Percentiles rank a stretch among this genome's conserved stretches.
Conservation (phyloP, 768 basidiomycete species). For the Tylopilus vinaceipallidus region DNA sequence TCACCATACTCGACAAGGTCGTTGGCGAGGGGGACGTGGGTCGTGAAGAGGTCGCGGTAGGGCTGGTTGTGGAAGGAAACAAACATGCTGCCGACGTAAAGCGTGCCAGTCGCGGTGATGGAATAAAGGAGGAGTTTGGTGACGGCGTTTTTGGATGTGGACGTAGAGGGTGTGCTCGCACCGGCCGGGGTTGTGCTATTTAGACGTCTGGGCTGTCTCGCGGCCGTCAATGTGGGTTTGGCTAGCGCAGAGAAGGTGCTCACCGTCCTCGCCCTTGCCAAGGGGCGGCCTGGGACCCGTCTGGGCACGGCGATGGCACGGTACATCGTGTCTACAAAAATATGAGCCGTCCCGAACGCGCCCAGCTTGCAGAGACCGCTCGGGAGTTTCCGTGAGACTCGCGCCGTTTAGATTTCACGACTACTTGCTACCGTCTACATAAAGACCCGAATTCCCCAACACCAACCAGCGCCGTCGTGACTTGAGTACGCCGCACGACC, state of each 20-base stretch:
- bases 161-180: slow-evolving; percentile 45
- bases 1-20: slow-evolving; percentile 81
- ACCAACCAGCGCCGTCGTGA: too few relatives aligned
- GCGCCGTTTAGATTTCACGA: too few relatives aligned
- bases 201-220: too few relatives aligned
- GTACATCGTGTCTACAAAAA: slow-evolving; percentile 36
- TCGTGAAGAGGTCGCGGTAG: slow-evolving; percentile 86
- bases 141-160: slow-evolving; percentile 52
- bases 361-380: too few relatives aligned
- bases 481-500: too few relatives aligned
- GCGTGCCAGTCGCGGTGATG: slow-evolving; percentile 63
- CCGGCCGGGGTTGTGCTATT: too few relatives aligned
- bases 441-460: background rate
- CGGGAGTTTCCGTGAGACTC: slow-evolving; percentile 15
- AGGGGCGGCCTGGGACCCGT: slow-evolving; percentile 46
- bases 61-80: slow-evolving; percentile 70
- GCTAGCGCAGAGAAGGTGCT: too few relatives aligned
- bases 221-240: too few relatives aligned
- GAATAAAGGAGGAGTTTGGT: slow-evolving; percentile 67
- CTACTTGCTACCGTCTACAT: too few relatives aligned
- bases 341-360: background rate
- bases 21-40: slow-evolving; percentile 75
- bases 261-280: slow-evolving; percentile 60
- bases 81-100: slow-evolving; percentile 82
- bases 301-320: slow-evolving; percentile 57